Base-by-base conservation (phyloP, 345 rosid genomes). In the Citrus medica region DNA sequence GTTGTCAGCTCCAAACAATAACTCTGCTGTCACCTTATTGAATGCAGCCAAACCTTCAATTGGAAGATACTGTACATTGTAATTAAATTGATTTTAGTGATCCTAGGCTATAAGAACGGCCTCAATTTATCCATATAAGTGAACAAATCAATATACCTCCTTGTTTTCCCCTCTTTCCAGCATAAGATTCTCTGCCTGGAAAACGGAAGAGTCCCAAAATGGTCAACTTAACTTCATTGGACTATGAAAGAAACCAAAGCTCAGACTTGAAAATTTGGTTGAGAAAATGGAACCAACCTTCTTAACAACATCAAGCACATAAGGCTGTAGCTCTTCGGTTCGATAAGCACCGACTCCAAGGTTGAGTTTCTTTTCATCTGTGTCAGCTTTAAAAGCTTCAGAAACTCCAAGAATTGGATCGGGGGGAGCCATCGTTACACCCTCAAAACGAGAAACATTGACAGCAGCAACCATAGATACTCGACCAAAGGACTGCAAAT, bases 341-440 rank as follows among this genome's bases (percentile, higher is more conserved):
- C 98, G 85, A 77, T 94, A 96, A 48, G 99, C 99, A 46, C 99
- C 99, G 14, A 94, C 99, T 59, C 99, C 99, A 87, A 96, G 99
- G 82, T 94, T 96, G 83, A 96, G 99, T 83, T 96, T 96, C 84
- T 75, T 85, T n/a, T 85, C 94, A 80, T 89, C 75, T 4, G 81
- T 90, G 79, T 94, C 97, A 16, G 98, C 97, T 84, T 75, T 92
- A 83, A 96, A 96, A 64, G 99, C 97, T 85, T 94, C 97, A 13
- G 97, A 92, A 78, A 96, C 97, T 78, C 98, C 99, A 78, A 94
- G 97, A 88, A 96, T 94, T 53, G 98, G 98, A 85, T 96, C 99
- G 8, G 99, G 98, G 17, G 99, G 98, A 67, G 98, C 99, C 97
- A 92, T 96, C 6, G 95, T 83, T 60, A 96, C 79, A 59, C 91